Base-by-base conservation (phyloP, 2,329 filamentous ascomycete genomes). In the Dothidotthia symphoricarpi region DNA sequence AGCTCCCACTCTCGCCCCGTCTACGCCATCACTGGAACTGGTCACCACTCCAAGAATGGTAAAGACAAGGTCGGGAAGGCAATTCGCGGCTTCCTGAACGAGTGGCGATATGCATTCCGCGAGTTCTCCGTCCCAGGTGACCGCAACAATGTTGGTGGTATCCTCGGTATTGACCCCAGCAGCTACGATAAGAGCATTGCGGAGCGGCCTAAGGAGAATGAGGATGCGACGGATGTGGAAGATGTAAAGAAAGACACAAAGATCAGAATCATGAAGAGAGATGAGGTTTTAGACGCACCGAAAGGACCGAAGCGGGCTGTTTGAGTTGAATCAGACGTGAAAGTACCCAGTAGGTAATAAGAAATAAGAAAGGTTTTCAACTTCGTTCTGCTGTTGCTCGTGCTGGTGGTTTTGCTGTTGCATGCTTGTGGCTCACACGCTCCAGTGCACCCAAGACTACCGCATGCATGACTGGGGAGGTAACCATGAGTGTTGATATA, bases 11-110 rank as follows among this genome's bases (percentile, higher is more conserved):
- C 74, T 4, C 78, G 82, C 15, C 86, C 91, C 3, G 79, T 98
- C 28, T 98, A 97, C 64, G 90, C 90, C 51, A 97, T 98, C 64
- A 96, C 90, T 1, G 93, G 93, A 29, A 97, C 91, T 1, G 93
- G 91, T 3, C 90, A 97, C 61, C 93, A 98, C 69, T 95, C 88
- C 66, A 97, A 97, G 74, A 96, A 96, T 62, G 91, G 93, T 57
- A 97, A 97, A 67, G 93, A 98, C 69, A 98, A 98, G 70, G 88
- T 98, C 24, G 91, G 91, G 61, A 95, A 95, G 70, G 89, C 90
- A 1, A 83, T 97, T 46, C 84, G 93, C 37, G 82, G 80, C 51
- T 97, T 94, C 71, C 73, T 98, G 38, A 94, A 91, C 61, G 91
- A 97, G 64, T 95, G 90, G 89, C 82, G 88, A 47, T 98, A 96